A percentile compares a stretch with the other conserved stretches of the same genome.
Conservation (phyloP, 805 yeast species). For the Candida sithepensis region DNA sequence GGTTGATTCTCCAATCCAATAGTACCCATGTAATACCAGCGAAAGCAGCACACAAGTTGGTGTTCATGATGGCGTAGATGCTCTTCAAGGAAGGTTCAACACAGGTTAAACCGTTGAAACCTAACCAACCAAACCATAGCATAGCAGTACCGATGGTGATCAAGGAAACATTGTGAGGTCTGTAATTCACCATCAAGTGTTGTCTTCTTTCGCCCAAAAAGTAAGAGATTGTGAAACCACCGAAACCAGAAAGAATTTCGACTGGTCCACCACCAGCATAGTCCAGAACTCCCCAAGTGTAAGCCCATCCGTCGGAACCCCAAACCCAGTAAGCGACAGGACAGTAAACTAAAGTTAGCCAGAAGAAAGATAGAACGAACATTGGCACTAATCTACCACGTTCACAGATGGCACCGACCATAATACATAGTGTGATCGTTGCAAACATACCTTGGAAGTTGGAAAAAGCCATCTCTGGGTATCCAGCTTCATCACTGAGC, state of each 20-base stretch:
- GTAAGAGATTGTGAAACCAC: constrained; percentile 82
- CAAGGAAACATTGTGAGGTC: constrained; percentile 93
- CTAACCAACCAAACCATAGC: constrained; percentile 95
- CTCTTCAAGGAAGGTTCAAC: constrained; percentile 79
- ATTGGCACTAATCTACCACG: constrained; percentile 87
- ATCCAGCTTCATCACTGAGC: constrained; percentile 32
- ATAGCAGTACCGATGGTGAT: constrained; percentile 84
- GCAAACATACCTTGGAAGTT: constrained; percentile 87
- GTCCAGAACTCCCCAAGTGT: constrained; percentile 86
- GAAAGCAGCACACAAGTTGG: constrained; percentile 83
- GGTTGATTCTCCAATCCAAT: constrained; percentile 82
- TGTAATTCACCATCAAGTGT: constrained; percentile 76
- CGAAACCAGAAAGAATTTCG: constrained; percentile 86
- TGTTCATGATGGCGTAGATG: constrained; percentile 86
- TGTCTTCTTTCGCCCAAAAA: constrained; percentile 74
- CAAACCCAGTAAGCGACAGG: constrained; percentile 97
- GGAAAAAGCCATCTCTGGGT: constrained; percentile 84
- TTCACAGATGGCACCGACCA: constrained; percentile 91
- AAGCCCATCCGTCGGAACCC: constrained; percentile 93
- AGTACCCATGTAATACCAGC: constrained; percentile 93
- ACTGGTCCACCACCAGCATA: constrained; percentile 99
- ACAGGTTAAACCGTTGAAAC: constrained; percentile 91
- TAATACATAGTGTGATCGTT: constrained; percentile 86
- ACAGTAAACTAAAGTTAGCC: constrained; percentile 91
- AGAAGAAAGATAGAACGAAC: constrained; percentile 73